Evolutionary conservation across 805 yeast species (phyloP), one percentile per base, ranked within the genome.

Genomic region (Myxozyma monticola): DNA sequence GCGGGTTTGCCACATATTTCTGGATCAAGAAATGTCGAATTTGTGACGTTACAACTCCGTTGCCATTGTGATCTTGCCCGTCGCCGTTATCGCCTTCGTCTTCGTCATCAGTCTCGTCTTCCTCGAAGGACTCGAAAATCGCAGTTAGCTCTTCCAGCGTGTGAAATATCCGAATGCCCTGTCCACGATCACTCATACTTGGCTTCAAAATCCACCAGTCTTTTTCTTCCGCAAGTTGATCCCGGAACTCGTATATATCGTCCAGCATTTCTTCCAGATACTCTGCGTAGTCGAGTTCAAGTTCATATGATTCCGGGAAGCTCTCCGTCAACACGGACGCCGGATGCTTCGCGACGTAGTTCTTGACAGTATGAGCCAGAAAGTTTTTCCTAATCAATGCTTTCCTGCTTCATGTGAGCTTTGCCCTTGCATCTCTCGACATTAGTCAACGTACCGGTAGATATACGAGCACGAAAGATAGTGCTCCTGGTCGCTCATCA

Each of bases 111-210:
- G 76, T 78, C 2, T 71, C 78, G n/a, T 74, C 84, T 56, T 83
- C 91, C 60, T 90, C 96, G 66, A 88, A 89, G 2, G 84, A 80
- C 61, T 93, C 86, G 66, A 93, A 91, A 3, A 91, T 83, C 2
- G 68, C 76, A 66, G 90, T 96, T 42, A 93, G 71, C 61, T 89
- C 93, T 7, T 82, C 87, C 30, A 88, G 74, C 0, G 89, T 82
- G 47, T 75, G 76, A 71, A 93, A 93, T 0, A 93, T 68, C 34
- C 96, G 72, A 42, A 93, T 91, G 0, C 99, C 99, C 65, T 93
- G 96, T 9, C 96, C 99, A 65, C 91, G 84, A 65, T 93, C 99
- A 62, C 95, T 85, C 96, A 93, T 89, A 57, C 96, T 83, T 14
- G 99, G 99, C 65, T 93, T 93, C 65, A 93, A 74, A 33, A 93